Percentiles rank a stretch among this genome's conserved stretches.
phyloP scores from a whole-genome alignment of 805 yeast species.

The Lipomyces mesembrius region DNA sequence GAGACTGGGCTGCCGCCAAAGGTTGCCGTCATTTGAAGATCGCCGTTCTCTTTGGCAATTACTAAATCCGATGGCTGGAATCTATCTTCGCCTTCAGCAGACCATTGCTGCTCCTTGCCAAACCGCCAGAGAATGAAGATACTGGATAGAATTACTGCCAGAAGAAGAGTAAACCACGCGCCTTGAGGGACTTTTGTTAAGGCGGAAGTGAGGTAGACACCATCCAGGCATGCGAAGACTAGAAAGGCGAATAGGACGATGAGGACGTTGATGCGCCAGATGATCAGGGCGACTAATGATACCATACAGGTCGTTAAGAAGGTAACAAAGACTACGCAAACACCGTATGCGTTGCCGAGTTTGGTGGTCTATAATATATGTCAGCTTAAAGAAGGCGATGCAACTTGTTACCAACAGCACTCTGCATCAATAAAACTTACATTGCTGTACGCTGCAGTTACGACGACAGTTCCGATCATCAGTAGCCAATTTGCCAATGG shows the following conservation, averaged over 20 bases:
- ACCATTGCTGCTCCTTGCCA: slow-evolving; percentile 26
- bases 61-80: no score
- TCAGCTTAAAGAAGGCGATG: no score
- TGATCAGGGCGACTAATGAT: slow-evolving; percentile 53
- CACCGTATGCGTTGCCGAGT: slow-evolving; percentile 63
- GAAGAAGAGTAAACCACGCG: slow-evolving; percentile 65
- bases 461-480: slow-evolving; percentile 55
- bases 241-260: slow-evolving; percentile 48
- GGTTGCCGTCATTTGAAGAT: not conserved
- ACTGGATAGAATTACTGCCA: slow-evolving; percentile 9
- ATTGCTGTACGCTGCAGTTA: slow-evolving; percentile 58
- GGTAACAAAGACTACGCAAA: slow-evolving; percentile 60
- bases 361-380: slow-evolving; percentile 44
- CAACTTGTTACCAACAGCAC: not conserved
- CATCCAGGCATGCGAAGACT: slow-evolving; percentile 41
- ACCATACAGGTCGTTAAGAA: slow-evolving; percentile 56
- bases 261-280: slow-evolving; percentile 49
- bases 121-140: slow-evolving; percentile 14
- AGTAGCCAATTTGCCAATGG: slow-evolving; percentile 56
- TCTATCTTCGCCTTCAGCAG: slow-evolving; percentile 3
- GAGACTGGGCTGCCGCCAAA: slow-evolving; percentile 12
- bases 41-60: not conserved
- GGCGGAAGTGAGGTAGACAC: slow-evolving; percentile 53
- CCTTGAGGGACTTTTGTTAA: slow-evolving; percentile 59
- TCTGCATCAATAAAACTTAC: not conserved